These are phyloP conservation scores for Neopestalotiopsis sp. DNA, from an alignment of 2,329 filamentous ascomycete species.

Conservation along the genomic window DNA sequence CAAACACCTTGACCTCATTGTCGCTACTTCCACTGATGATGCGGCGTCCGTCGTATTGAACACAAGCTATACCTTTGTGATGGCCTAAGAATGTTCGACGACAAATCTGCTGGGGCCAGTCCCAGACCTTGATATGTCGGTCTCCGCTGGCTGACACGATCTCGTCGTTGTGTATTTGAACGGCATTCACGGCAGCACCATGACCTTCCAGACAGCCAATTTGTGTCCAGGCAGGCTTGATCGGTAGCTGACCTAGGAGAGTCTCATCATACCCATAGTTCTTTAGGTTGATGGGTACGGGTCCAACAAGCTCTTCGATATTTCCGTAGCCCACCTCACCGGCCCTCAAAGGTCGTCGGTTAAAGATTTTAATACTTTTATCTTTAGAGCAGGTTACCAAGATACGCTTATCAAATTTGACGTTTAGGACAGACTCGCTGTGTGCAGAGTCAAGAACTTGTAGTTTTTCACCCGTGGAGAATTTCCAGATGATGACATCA, in stretches of 20 bases:
- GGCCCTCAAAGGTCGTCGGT: conserved; percentile 70
- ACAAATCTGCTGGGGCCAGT: conserved; percentile 80
- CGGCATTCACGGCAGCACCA: conserved; percentile 91
- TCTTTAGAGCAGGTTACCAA: conserved; percentile 98
- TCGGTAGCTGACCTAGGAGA: conserved; percentile 51
- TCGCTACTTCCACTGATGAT: conserved; percentile 97
- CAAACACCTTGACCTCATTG: conserved; percentile 94
- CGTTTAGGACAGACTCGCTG: conserved; percentile 88
- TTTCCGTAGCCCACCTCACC: conserved; percentile 63
- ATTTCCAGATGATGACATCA: conserved; percentile 88
- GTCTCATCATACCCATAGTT: conserved; percentile 59
- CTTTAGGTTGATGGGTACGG: conserved; percentile 57
- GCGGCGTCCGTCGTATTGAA: conserved; percentile 91
- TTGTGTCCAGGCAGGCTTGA: conserved; percentile 72
- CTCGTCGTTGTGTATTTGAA: conserved; percentile 84
- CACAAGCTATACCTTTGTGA: conserved; percentile 94
- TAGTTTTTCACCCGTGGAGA: conserved; percentile 85
- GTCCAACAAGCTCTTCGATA: conserved; percentile 46
- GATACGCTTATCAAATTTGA: conserved; percentile 89
- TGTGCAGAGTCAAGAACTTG: conserved; percentile 81
- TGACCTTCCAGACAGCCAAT: conserved; percentile 85
- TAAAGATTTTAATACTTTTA: conserved; percentile 96
- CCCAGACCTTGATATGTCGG: conserved; percentile 92
- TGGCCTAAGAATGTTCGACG: conserved; percentile 84
- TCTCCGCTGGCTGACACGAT: conserved; percentile 96